A percentile compares a stretch with the other conserved stretches of the same genome.
These are phyloP conservation scores for Erythrophleum fordii DNA, from an alignment of 306 rosid species.

Conservation along the genomic window DNA sequence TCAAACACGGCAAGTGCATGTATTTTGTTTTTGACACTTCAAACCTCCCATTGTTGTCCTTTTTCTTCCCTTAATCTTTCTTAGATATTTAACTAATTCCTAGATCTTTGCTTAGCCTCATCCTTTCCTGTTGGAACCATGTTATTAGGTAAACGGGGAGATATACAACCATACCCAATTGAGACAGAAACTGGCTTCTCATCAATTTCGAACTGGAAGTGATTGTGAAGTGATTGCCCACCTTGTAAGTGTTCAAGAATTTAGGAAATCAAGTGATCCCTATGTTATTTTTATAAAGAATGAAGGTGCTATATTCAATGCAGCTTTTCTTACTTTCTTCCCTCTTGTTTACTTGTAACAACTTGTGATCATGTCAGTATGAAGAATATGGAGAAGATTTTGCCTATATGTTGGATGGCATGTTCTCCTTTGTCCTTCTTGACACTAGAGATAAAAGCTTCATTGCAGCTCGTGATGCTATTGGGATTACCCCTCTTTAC, in stretches of 20 bases:
- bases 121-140: slow-evolving; percentile 36
- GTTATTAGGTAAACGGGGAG: slow-evolving; percentile 88
- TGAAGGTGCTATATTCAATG: not conserved
- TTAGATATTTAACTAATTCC: slow-evolving; percentile 14
- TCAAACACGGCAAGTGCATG: not conserved
- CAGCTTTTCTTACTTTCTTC: slow-evolving; percentile 15
- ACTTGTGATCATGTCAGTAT: slow-evolving; percentile 61
- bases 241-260: slow-evolving; percentile 74
- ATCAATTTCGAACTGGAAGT: slow-evolving; percentile 88
- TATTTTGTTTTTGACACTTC: slow-evolving; percentile 13
- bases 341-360: slow-evolving; percentile 6
- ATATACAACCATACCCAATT: slow-evolving; percentile 90
- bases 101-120: slow-evolving; percentile 23
- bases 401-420: slow-evolving; percentile 92
- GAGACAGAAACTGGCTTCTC: slow-evolving; percentile 68
- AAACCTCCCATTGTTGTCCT: slow-evolving; percentile 1
- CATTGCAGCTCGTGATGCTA: slow-evolving; percentile 94
- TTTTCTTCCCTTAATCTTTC: not conserved
- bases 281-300: slow-evolving; percentile 17
- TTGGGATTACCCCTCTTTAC: slow-evolving; percentile 91
- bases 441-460: slow-evolving; percentile 82
- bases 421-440: slow-evolving; percentile 93
- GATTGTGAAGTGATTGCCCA: slow-evolving; percentile 98
- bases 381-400: slow-evolving; percentile 96
- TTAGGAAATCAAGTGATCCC: slow-evolving; percentile 2